These are phyloP conservation scores for Inosperma sp. DNA, from an alignment of 768 basidiomycete species.

Conservation along the genomic window DNA sequence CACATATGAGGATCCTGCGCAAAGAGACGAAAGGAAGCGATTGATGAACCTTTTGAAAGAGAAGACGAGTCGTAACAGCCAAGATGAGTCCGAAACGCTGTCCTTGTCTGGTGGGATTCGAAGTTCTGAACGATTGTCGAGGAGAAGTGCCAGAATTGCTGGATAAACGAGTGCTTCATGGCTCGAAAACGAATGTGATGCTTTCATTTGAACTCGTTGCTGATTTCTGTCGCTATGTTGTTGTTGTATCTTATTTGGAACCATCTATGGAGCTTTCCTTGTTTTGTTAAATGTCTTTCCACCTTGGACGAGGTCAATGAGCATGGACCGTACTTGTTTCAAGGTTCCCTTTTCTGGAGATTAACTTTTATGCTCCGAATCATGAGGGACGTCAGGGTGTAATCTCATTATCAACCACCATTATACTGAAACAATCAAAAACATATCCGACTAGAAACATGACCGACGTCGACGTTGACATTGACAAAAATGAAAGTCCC, in stretches of 20 bases:
- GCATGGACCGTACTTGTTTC: background rate
- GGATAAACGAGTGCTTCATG: conserved; percentile 27
- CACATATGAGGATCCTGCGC: conserved; percentile 64
- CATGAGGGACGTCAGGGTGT: too few relatives aligned
- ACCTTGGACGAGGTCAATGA: background rate
- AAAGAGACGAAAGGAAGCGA: conserved; percentile 53
- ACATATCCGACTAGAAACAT: too few relatives aligned
- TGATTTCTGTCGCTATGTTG: background rate
- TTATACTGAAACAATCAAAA: too few relatives aligned
- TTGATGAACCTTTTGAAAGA: conserved; percentile 51
- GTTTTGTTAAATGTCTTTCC: background rate
- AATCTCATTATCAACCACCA: too few relatives aligned
- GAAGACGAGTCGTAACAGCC: conserved; percentile 14
- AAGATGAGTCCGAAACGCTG: conserved; percentile 11
- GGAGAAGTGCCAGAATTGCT: conserved; percentile 24
- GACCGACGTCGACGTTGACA: background rate
- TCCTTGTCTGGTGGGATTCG: conserved; percentile 1
- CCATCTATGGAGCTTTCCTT: background rate
- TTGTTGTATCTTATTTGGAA: conserved; percentile 7
- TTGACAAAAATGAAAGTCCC: too few relatives aligned
- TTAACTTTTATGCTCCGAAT: too few relatives aligned
- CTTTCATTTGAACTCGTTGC: background rate
- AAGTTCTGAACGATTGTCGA: conserved; percentile 12
- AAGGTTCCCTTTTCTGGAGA: background rate
- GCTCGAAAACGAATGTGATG: background rate